phyloP scores from a whole-genome alignment of 768 basidiomycete genomes.

The Leucocoprinus birnbaumii region DNA sequence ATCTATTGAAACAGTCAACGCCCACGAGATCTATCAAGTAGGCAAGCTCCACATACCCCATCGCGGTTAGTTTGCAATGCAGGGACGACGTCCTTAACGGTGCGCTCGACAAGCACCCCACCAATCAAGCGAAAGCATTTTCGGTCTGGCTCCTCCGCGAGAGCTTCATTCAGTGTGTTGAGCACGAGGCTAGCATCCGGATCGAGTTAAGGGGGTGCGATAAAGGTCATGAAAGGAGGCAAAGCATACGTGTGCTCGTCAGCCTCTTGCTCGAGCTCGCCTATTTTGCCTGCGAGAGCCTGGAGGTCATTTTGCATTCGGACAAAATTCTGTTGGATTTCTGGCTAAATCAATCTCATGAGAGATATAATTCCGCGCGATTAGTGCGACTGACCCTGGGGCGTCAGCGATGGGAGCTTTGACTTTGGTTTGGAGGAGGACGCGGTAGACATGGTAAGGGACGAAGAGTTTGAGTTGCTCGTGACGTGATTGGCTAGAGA shows the following conservation, averaged over 20 bases:
- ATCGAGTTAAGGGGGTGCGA: conserved; percentile 6
- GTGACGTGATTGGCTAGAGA: conserved; percentile 43
- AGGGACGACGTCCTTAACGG: conserved; percentile 92
- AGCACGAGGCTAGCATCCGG: conserved; percentile 69
- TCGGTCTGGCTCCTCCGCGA: conserved; percentile 81
- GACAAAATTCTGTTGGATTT: conserved; percentile 80
- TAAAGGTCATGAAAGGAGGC: background rate
- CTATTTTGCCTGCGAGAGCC: conserved; percentile 90
- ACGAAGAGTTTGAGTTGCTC: conserved; percentile 27
- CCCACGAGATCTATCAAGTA: conserved; percentile 11
- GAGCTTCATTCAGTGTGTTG: conserved; percentile 78
- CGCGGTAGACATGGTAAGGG: conserved; percentile 39
- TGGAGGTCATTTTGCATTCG: conserved; percentile 87
- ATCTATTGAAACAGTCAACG: conserved; percentile 51
- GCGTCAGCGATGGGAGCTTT: conserved; percentile 56
- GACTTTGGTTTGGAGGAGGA: conserved; percentile 50
- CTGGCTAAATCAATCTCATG: conserved; percentile 55
- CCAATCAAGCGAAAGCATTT: conserved; percentile 97
- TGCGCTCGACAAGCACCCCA: conserved; percentile 92
- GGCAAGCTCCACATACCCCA: conserved; percentile 52
- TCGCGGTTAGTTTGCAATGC: conserved; percentile 86
- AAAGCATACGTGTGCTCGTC: conserved; percentile 86
- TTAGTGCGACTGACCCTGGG: conserved; percentile 59
- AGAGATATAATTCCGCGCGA: conserved; percentile 18
- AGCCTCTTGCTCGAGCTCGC: conserved; percentile 92